Evolutionary conservation across 2,329 filamentous ascomycete genomes (phyloP).

Genomic region (Colletotrichum orchidophilum): DNA sequence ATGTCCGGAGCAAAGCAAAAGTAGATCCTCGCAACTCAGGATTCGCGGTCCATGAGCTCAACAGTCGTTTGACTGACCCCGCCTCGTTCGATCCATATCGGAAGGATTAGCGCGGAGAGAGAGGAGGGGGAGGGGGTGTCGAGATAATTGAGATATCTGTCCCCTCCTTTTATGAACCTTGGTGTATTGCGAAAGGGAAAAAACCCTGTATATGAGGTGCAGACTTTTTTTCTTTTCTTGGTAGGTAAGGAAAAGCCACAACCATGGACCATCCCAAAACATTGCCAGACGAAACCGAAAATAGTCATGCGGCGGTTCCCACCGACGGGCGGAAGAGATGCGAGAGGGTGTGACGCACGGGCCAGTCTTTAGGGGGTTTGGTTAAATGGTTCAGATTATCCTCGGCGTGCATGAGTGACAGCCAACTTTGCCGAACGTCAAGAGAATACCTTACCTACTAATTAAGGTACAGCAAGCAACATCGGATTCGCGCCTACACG

Average conservation of each 20-base stretch:
- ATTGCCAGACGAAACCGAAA: not conserved
- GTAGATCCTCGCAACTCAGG: slow-evolving; percentile 1
- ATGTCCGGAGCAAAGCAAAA: not conserved
- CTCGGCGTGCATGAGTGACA: slow-evolving; percentile 6
- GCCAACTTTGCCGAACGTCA: slow-evolving; percentile 25
- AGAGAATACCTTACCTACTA: not conserved
- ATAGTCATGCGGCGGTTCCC: slow-evolving; percentile 20
- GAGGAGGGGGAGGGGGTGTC: not conserved
- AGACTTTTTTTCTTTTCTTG: not conserved
- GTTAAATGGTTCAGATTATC: slow-evolving; percentile 15
- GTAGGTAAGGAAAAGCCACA: not conserved
- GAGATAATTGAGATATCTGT: slow-evolving; percentile 7
- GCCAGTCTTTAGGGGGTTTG: slow-evolving; percentile 6
- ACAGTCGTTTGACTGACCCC: not conserved
- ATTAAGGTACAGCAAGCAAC: not conserved
- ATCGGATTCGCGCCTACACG: not conserved
- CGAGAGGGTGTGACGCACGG: slow-evolving; percentile 12
- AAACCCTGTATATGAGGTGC: not conserved
- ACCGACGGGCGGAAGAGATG: not conserved
- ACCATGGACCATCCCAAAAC: slow-evolving; percentile 18
- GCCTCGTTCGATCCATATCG: slow-evolving; percentile 11
- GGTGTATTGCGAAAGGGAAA: not conserved
- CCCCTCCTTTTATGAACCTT: not conserved
- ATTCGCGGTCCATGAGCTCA: not conserved
- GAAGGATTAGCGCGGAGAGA: not conserved